Evolutionary conservation across 768 basidiomycete species (phyloP).

Genomic region (Trametes punicea): DNA sequence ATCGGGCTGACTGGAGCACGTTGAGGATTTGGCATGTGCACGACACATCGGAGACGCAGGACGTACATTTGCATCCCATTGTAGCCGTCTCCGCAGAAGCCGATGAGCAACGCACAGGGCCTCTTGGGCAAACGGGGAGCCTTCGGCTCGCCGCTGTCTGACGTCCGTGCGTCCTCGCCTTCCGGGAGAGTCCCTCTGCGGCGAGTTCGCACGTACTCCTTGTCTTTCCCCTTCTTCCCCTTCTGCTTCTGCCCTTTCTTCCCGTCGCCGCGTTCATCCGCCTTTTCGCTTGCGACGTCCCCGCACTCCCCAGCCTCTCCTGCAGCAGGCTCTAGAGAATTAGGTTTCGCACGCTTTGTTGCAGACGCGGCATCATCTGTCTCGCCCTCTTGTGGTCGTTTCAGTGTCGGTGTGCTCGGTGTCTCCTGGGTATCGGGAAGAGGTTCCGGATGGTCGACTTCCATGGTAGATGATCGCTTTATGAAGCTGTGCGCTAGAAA

Average conservation of each 20-base stretch:
- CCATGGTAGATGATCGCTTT: neutral
- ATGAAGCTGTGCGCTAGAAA: neutral
- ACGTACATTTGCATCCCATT: conserved; percentile 96
- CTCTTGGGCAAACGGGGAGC: conserved; percentile 73
- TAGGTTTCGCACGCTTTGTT: conserved; percentile 14
- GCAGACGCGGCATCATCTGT: neutral
- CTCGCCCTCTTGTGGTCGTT: conserved; percentile 11
- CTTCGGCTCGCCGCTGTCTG: conserved; percentile 32
- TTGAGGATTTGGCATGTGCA: neutral
- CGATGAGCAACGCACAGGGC: conserved; percentile 79
- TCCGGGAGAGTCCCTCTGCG: conserved; percentile 24
- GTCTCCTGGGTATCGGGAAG: neutral
- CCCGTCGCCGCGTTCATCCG: conserved; percentile 1
- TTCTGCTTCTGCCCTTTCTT: conserved; percentile 12
- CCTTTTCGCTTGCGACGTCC: neutral
- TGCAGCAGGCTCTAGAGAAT: neutral
- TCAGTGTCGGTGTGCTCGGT: conserved; percentile 1
- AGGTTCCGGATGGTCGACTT: neutral
- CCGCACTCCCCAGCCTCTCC: neutral
- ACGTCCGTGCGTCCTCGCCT: conserved; percentile 6
- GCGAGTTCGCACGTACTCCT: conserved; percentile 12
- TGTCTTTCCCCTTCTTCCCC: conserved; percentile 15
- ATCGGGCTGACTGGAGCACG: conserved; percentile 56
- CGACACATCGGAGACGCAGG: neutral
- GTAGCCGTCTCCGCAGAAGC: conserved; percentile 90